Conservation (phyloP, 441 rosid species). For the Erodium chrysanthum region DNA sequence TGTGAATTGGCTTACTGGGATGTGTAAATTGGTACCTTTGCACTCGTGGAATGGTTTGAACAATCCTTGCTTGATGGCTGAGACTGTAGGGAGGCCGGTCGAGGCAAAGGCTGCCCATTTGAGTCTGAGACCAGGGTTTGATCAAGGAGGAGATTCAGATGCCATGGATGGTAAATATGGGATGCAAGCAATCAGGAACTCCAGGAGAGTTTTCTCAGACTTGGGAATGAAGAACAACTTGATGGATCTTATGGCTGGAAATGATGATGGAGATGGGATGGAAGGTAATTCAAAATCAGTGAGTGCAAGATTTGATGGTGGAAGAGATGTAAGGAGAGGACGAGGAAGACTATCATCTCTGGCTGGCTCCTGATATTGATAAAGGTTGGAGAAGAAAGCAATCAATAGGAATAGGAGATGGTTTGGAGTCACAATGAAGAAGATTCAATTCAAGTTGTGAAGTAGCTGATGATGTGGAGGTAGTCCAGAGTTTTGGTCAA, state of each 20-base stretch:
- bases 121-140: slow-evolving; percentile 6
- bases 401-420: too few species aligned
- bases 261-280: slow-evolving; percentile 28
- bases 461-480: too few species aligned
- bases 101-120: slow-evolving; percentile 31
- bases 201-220: slow-evolving; percentile 55
- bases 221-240: slow-evolving; percentile 60
- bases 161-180: slow-evolving; percentile 26
- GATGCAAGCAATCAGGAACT: slow-evolving; percentile 27
- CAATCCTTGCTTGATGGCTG: slow-evolving; percentile 96
- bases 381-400: too few species aligned
- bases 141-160: slow-evolving; percentile 1
- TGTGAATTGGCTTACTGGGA: slow-evolving; percentile 58
- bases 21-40: slow-evolving; percentile 63
- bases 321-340: slow-evolving; percentile 14
- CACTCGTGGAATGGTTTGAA: slow-evolving; percentile 84
- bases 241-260: slow-evolving; percentile 55
- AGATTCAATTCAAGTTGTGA: too few species aligned
- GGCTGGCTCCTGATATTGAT: too few species aligned
- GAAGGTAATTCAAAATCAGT: slow-evolving; percentile 23
- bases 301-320: slow-evolving; percentile 35
- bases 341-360: too few species aligned
- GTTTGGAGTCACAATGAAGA: too few species aligned
- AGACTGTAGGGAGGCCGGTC: slow-evolving; percentile 69
- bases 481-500: too few species aligned